phyloP scores from a whole-genome alignment of 306 rosid genomes.

The Medicago truncatula region MtrunA17r5.0-ANR NC_053049.1:4837001-4837500 shows the following conservation, averaged over 20 bases:
- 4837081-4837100: not conserved
- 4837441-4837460: too few species aligned
- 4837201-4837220: constrained; percentile 51
- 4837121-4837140: not conserved
- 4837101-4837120: not conserved
- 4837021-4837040: constrained; percentile 6
- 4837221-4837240: constrained; percentile 41
- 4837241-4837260: constrained; percentile 64
- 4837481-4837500: too few species aligned
- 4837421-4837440: not conserved
- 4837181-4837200: constrained; percentile 49
- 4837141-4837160: constrained; percentile 43
- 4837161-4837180: constrained; percentile 51
- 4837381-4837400: constrained; percentile 1
- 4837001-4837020: constrained; percentile 21
- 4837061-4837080: not conserved
- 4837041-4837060: not conserved
- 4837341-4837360: not conserved
- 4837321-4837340: constrained; percentile 32
- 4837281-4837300: constrained; percentile 47
- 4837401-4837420: not conserved
- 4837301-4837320: constrained; percentile 38
- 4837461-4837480: not conserved
- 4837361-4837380: not conserved
- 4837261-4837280: constrained; percentile 47